Base-by-base conservation (phyloP, 2,329 filamentous ascomycete species). In the Paraphoma chrysanthemicola region DNA sequence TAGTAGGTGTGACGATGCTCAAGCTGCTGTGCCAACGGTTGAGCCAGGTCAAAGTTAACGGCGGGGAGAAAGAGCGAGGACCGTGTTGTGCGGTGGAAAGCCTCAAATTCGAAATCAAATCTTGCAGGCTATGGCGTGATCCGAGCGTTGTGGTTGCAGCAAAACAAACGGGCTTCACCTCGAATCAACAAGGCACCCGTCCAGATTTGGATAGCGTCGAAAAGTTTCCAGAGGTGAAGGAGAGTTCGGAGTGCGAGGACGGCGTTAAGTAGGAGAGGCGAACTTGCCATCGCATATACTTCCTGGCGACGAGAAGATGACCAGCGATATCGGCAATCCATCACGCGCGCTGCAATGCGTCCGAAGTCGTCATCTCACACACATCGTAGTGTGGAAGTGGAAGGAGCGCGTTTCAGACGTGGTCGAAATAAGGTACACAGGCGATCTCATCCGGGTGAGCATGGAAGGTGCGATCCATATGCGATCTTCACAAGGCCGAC, bases 101-200 rank as follows among this genome's bases (percentile, higher is more conserved):
- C 14, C 16, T 18, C 33, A 23, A 23, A 12, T 17, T 23, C 17
- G 33, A n/a, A 48, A 39, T 18, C 31, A 31, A 36, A 16, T 17
- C 33, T 29, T 36, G 30, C 28, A 30, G 4, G 16, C 11, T 10
- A 46, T 41, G 49, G 30, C 49, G 49, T 46, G 31, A 29, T 52
- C 16, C 6, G 14, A 8, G 17, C 18, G 38, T 14, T 28, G 44
- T 44, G 43, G 38, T 38, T 43, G 11, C 5, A 36, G 23, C 11
- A 33, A 44, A 41, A 44, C 36, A 48, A 52, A 45, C 43, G 43
- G 43, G 36, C 44, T 42, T 53, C 51, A 43, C 44, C 44, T 43
- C 29, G 28, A 44, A 6, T 43, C 23, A 17, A 11, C 33, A 52
- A 36, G 50, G 50, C 51, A 48, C 23, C 33, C 30, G 44, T 53